A percentile compares a stretch with the other conserved stretches of the same genome.
phyloP scores from a whole-genome alignment of 176 grass and related monocot genomes.

The Echinochloa phyllopogon region DNA sequence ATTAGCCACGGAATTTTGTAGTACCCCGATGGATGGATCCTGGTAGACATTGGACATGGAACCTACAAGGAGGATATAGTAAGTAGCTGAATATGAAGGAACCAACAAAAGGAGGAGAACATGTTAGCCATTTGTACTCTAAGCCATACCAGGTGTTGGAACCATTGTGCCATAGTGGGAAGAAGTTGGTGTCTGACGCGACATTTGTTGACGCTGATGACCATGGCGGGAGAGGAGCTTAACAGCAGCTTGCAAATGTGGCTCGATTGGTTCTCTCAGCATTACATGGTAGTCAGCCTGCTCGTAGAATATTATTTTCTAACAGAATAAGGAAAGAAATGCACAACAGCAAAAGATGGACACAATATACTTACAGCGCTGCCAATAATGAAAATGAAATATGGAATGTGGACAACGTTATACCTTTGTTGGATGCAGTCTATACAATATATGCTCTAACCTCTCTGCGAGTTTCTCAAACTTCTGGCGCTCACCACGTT shows the following conservation, averaged over 20 bases:
- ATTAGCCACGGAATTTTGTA: constrained; percentile 46
- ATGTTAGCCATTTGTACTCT: constrained; percentile 30
- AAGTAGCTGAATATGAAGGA: constrained; percentile 18
- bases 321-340: background rate
- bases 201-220: constrained; percentile 46
- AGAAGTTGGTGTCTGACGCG: constrained; percentile 45
- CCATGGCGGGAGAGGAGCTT: constrained; percentile 5
- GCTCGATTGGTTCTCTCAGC: constrained; percentile 34
- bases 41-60: constrained; percentile 55
- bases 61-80: constrained; percentile 44
- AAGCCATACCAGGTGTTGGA: constrained; percentile 68
- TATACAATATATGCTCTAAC: constrained; percentile 33
- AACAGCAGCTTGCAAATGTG: constrained; percentile 26
- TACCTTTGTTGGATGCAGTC: constrained; percentile 37
- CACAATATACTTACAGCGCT: background rate
- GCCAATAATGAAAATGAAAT: constrained; percentile 39
- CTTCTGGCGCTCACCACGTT: background rate
- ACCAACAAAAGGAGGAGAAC: background rate
- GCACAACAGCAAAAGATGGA: constrained; percentile 26
- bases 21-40: constrained; percentile 35
- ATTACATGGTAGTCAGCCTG: constrained; percentile 64
- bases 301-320: constrained; percentile 24
- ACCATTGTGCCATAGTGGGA: constrained; percentile 57
- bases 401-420: background rate
- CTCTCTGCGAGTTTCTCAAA: background rate